A percentile compares a stretch with the other conserved stretches of the same genome.
Evolutionary conservation across 441 rosid genomes (phyloP).

Genomic region (Erodium moschatum): DNA sequence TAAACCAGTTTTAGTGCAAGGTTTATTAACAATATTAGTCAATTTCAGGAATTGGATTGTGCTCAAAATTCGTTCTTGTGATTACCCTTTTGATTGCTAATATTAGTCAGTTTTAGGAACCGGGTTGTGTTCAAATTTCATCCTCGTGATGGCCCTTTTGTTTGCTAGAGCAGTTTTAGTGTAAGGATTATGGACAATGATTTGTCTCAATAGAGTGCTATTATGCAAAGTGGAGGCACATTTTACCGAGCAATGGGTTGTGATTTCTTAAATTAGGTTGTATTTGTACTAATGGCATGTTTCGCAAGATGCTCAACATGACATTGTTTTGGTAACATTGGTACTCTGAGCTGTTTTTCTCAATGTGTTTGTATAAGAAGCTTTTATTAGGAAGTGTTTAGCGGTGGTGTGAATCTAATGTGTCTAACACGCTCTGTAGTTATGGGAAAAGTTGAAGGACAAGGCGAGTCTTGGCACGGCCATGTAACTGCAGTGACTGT

Average conservation of each 20-base stretch:
- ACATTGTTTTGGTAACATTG: background rate
- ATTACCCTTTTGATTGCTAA: too few species aligned
- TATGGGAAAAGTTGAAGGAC: slow-evolving; percentile 84
- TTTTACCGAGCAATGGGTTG: too few species aligned
- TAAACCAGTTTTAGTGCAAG: too few species aligned
- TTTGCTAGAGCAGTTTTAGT: background rate
- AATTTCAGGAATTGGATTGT: too few species aligned
- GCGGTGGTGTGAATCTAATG: slow-evolving; percentile 3
- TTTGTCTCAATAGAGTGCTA: background rate
- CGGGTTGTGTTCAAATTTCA: background rate
- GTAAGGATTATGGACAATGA: background rate
- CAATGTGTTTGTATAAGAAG: background rate
- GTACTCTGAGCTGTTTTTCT: background rate
- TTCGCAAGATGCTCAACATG: background rate
- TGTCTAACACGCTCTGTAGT: slow-evolving; percentile 33
- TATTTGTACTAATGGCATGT: background rate
- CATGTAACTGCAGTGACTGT: slow-evolving; percentile 53
- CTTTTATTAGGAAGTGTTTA: background rate
- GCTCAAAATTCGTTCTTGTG: too few species aligned
- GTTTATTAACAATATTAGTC: too few species aligned
- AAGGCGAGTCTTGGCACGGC: slow-evolving; percentile 74
- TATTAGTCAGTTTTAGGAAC: background rate
- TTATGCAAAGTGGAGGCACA: background rate
- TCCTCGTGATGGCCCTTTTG: background rate
- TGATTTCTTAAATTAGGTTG: too few species aligned